These are phyloP conservation scores for Ophiostoma perfectum DNA, from an alignment of 2,329 filamentous ascomycete genomes.

Conservation along the genomic window DNA sequence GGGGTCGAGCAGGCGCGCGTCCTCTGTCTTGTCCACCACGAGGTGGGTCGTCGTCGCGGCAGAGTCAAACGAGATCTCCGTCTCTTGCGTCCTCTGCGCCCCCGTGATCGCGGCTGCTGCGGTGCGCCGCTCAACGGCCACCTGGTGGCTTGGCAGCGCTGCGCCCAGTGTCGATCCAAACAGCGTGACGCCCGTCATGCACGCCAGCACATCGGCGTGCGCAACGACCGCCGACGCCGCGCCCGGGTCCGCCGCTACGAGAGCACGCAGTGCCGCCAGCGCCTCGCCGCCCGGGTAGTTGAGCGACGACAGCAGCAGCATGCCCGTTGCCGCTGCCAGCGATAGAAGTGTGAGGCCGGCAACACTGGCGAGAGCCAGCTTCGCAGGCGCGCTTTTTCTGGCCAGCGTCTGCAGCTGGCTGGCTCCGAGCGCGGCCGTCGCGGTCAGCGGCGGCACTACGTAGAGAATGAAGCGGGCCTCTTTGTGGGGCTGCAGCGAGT, in stretches of 20 bases:
- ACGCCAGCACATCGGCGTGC: slow-evolving; percentile 61
- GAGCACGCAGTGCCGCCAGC: slow-evolving; percentile 50
- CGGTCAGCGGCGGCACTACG: slow-evolving; percentile 72
- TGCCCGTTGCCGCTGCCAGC: slow-evolving; percentile 56
- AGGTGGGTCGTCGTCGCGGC: slow-evolving; percentile 25
- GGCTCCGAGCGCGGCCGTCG: slow-evolving; percentile 67
- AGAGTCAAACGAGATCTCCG: slow-evolving; percentile 25
- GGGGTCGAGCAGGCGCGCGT: slow-evolving; percentile 41
- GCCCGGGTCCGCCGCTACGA: slow-evolving; percentile 31
- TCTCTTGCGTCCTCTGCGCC: slow-evolving; percentile 15
- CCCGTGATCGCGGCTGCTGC: background rate
- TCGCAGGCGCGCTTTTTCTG: slow-evolving; percentile 36
- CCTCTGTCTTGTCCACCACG: slow-evolving; percentile 60
- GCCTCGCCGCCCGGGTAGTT: slow-evolving; percentile 93
- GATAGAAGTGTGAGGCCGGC: slow-evolving; percentile 35
- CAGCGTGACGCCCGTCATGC: slow-evolving; percentile 66
- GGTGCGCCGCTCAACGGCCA: slow-evolving; percentile 9
- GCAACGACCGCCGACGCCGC: slow-evolving; percentile 38
- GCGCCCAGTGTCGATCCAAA: slow-evolving; percentile 46
- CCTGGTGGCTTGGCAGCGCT: slow-evolving; percentile 19
- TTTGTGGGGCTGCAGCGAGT: slow-evolving; percentile 77
- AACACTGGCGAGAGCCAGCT: slow-evolving; percentile 59
- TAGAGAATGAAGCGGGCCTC: slow-evolving; percentile 96
- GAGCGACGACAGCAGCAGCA: slow-evolving; percentile 74
- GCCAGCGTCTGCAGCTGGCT: slow-evolving; percentile 56